Evolutionary conservation across 345 rosid species (phyloP), one percentile per base, ranked within the genome.

Genomic region (Acer saccharum): DNA sequence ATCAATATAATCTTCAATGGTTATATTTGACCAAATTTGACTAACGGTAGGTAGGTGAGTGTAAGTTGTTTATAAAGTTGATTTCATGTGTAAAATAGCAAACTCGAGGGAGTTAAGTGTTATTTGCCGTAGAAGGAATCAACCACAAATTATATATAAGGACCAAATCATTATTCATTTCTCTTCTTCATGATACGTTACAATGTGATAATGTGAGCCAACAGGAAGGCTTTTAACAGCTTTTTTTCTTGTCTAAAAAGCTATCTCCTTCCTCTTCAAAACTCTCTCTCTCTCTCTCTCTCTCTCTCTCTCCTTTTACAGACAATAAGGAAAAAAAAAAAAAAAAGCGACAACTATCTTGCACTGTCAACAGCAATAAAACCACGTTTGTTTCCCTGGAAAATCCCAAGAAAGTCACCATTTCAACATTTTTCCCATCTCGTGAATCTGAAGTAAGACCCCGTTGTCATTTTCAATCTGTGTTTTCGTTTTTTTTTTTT

Each of bases 311-410:
- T 27, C 0, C 29, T 27, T 27, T 27, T 27, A 27, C 29, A 27
- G 29, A 27, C 29, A 27, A 27, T 27, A 27, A 27, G 2, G 25
- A 23, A 23, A 27, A 8, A 46, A 10, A 23, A 27, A 8, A 46
- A 10, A 9, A 1, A 46, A 46, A 46, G 50, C 13, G 1, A 46
- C 10, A n/a, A 20, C 63, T 20, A n/a, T 58, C 63, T 57, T 58
- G 63, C 17, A 20, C n/a, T 57, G 62, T 54, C 63, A 58, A 55
- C 43, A 60, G 21, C 39, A 27, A 60, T 55, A 43, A 60, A 72
- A 72, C 20, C 76, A 23, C 67, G 54, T 43, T 73, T 73, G 68
- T 73, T 62, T 61, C 68, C 18, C 20, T 9, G 23, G 68, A 62
- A 23, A 73, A 73, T 73, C 21, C 57, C 39, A 43, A 9, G 25